phyloP scores from a whole-genome alignment of 2,329 filamentous ascomycete species.

The Pseudocercospora crystallina region DNA sequence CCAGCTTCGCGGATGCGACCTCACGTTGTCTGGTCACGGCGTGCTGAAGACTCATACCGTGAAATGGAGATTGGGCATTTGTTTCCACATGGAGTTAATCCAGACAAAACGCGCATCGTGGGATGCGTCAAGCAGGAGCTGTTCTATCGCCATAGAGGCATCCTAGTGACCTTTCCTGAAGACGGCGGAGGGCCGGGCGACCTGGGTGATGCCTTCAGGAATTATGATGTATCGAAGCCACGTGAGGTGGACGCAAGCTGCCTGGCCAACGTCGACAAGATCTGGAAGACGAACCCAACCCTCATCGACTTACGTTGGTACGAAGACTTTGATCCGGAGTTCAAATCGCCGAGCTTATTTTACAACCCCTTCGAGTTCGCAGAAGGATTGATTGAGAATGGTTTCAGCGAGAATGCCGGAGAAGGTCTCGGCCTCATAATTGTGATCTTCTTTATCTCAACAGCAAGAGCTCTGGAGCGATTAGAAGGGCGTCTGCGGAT shows the following conservation, averaged over 20 bases:
- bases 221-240: constrained; percentile 1
- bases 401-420: too few relatives aligned
- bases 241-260: background rate
- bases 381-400: background rate
- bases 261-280: background rate
- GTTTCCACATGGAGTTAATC: too few relatives aligned
- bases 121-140: constrained; percentile 12
- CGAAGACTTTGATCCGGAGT: background rate
- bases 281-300: constrained; percentile 13
- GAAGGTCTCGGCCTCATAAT: background rate
- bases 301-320: constrained; percentile 16
- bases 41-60: background rate
- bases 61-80: too few relatives aligned
- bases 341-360: background rate
- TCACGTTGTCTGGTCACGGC: background rate
- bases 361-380: constrained; percentile 8
- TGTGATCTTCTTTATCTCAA: background rate
- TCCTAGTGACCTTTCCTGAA: too few relatives aligned
- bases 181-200: background rate
- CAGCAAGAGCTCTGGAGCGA: background rate
- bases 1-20: constrained; percentile 2
- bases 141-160: constrained; percentile 9
- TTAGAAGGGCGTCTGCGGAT: constrained; percentile 3
- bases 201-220: constrained; percentile 1
- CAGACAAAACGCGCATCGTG: too few relatives aligned